These are phyloP conservation scores for Exobasidium cylindrosporum DNA, from an alignment of 1,284 basidiomycete species.

Conservation along the genomic window DNA sequence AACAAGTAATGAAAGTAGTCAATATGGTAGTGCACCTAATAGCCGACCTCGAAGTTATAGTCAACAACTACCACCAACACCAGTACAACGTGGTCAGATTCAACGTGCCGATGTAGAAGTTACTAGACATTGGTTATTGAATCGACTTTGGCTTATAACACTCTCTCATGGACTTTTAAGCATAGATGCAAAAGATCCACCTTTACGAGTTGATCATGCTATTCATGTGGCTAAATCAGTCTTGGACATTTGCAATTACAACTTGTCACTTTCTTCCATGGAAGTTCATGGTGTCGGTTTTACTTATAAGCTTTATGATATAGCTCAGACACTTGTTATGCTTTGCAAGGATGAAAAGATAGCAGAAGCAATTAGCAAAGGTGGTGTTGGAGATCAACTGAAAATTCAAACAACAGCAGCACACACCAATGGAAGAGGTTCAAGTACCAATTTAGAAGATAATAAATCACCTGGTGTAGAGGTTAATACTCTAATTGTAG, in stretches of 20 bases:
- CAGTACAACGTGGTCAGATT: conserved; percentile 16
- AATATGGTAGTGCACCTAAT: neutral
- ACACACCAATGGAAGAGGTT: neutral
- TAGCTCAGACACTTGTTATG: conserved; percentile 38
- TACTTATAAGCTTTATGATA: conserved; percentile 40
- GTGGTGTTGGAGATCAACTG: conserved; percentile 1
- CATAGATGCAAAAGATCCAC: conserved; percentile 24
- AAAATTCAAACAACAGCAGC: neutral
- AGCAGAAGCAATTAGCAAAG: conserved; percentile 10
- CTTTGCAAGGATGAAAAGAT: conserved; percentile 30
- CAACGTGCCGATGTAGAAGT: conserved; percentile 44
- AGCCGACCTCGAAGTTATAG: neutral
- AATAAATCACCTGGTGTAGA: neutral
- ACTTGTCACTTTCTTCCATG: conserved; percentile 31
- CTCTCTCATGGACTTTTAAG: conserved; percentile 28
- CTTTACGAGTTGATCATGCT: conserved; percentile 32
- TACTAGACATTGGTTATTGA: conserved; percentile 41
- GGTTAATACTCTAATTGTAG: neutral
- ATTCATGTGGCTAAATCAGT: conserved; percentile 40
- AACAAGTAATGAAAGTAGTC: neutral
- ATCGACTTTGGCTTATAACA: conserved; percentile 40
- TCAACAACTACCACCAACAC: neutral
- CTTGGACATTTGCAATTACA: conserved; percentile 32
- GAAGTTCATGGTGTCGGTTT: conserved; percentile 44
- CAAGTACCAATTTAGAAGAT: neutral